Evolutionary conservation across 352 stramenopile species (phyloP).

Genomic region (Phytopythium mirpurense): DNA sequence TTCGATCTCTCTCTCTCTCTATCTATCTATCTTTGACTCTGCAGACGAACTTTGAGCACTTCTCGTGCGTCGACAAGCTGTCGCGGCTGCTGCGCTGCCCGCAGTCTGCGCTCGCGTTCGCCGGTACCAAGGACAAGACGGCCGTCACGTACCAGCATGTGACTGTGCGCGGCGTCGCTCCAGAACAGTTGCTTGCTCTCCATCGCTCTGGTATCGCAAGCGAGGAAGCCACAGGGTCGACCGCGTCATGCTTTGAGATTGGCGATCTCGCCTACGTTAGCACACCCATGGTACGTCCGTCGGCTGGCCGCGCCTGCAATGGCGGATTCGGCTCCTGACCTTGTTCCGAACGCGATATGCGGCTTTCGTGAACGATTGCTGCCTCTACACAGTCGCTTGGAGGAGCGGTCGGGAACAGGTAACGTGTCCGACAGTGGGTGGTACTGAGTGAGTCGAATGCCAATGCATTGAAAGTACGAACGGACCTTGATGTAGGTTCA

Average conservation of each 20-base stretch:
- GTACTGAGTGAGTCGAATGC: no score
- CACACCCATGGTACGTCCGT: constrained; percentile 30
- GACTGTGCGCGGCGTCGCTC: constrained; percentile 37
- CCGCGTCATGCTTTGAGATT: constrained; percentile 18
- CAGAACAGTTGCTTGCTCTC: constrained; percentile 33
- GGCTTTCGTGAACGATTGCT: neutral
- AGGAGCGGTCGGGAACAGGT: constrained; percentile 48
- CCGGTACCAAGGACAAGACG: constrained; percentile 74
- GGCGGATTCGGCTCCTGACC: neutral
- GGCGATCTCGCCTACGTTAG: constrained; percentile 49
- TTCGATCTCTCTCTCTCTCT: no score
- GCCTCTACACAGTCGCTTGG: constrained; percentile 47
- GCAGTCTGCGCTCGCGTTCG: constrained; percentile 52
- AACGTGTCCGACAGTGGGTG: neutral
- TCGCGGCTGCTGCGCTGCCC: constrained; percentile 33
- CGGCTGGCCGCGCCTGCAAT: neutral
- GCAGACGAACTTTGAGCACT: constrained; percentile 71
- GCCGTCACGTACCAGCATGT: constrained; percentile 68
- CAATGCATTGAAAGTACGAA: no score
- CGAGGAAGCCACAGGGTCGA: neutral
- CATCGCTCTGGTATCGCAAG: constrained; percentile 15
- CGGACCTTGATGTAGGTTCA: constrained; percentile 26
- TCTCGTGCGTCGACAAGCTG: constrained; percentile 59
- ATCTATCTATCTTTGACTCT: no score
- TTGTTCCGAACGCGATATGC: no score